Base-by-base conservation (phyloP, 1,284 basidiomycete species). In the Ceratobasidium sp. region DNA sequence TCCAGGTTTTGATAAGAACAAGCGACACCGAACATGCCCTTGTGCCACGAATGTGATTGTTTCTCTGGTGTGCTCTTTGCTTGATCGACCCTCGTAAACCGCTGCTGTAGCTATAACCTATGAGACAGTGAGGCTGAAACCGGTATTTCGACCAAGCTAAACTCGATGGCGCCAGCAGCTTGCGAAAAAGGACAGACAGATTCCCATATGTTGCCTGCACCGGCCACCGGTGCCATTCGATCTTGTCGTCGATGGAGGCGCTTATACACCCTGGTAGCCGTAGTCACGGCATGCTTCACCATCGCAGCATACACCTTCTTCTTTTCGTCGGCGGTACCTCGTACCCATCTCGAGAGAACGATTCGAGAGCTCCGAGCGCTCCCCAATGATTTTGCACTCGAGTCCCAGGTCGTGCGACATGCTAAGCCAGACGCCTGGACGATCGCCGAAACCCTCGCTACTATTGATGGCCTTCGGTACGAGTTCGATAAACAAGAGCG, bases 401-500 rank as follows among this genome's bases (percentile, higher is more conserved):
- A 46, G 23, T 62, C 59, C 4, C n/a, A 23, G 5, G 23, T 6
- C 33, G 23, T 12, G 6, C 26, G 46, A 28, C 1, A 44, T 57
- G 15, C 33, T n/a, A 10, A 26, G 17, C 44, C 9, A 6, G 46
- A 64, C 26, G 59, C 17, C n/a, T 13, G 64, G n/a, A 23, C 13
- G 1, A 64, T 74, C 20, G 26, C 26, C 42, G 59, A 74, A 10
- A 74, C 71, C 26, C 13, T 74, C 9, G 48, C 59, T 15, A 46
- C 33, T 1, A 57, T 74, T 33, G 61, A 74, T 26, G 20, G 28
- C 38, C 33, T 74, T 15, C 71, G 71, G 1, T 20, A 46, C 46
- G 71, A 74, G 54, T 74, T 74, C 38, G 54, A 74, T 33, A 57
- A 59, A 20, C 71, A 74, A n/a, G 26, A 62, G 26, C 71, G 42